Evolutionary conservation across 2,329 filamentous ascomycete species (phyloP), one percentile per base, ranked within the genome.

Genomic region (Phyllosticta citribraziliensis): DNA sequence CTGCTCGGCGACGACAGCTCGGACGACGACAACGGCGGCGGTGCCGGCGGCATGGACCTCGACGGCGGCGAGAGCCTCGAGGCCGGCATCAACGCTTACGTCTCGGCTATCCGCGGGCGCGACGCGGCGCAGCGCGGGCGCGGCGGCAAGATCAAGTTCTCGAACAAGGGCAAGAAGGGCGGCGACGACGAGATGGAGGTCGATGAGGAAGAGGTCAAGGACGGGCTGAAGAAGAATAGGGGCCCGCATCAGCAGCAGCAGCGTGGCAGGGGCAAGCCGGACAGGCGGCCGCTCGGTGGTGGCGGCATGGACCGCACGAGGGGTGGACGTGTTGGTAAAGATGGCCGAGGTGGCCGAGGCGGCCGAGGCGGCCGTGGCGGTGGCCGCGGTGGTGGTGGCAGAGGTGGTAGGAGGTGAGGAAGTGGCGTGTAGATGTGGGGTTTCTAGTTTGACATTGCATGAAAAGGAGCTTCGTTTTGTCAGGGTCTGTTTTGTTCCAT

Each of bases 1-100:
- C 82, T 95, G 65, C 80, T 95, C 58, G 87, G 86, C 67, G 78
- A 76, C 20, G 77, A 81, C 52, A 69, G 70, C 8, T 73, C 72
- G 17, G 67, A 70, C n/a, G 70, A 74, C 50, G 72, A 72, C 24
- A 75, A 76, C 52, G 35, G 35, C 17, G 35, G 35, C 11, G 35
- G 17, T 2, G 40, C 3, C 17, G 40, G 40, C 17, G 79, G 80
- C 22, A 82, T 82, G 67, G 76, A 79, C 56, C 76, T 78, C 60
- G 78, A 82, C 20, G 77, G 76, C 22, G 73, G 72, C 30, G 72
- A 74, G 58, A 73, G 73, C 5, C 70, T 80, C 24, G 78, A 80
- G 64, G 76, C 73, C 19, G 78, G 78, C 50, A 80, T 85, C 70
- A 84, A 85, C 67, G 83, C 83, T 25, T 85, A 86, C 67, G 78